Base-by-base conservation (phyloP, 73 alveolate genomes). In the Paramecium caudatum region DNA sequence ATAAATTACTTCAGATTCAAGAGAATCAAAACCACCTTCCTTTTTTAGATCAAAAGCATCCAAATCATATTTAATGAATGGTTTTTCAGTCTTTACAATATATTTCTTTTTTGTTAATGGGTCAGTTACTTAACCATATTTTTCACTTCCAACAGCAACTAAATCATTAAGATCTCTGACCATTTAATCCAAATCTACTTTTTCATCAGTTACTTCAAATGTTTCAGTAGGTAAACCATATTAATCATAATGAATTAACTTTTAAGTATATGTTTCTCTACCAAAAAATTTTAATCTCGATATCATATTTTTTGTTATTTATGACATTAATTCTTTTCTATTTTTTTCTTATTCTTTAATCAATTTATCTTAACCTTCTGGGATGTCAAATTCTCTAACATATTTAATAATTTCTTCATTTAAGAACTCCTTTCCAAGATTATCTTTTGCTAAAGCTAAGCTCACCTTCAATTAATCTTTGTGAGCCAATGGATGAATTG, bases 211-310 rank as follows among this genome's bases (percentile, higher is more conserved):
- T 17, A 74, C 39, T 41, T 74, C 88, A 41, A 74, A 74, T 39
- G 88, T 74, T 23, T 74, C 88, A 13, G 69, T 74, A 6, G 88
- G 49, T 21, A 74, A 41, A 1, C 83, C 83, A 36, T 33, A 5
- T 43, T 74, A 15, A 9, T 27, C 68, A 13, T 21, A 41, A 41
- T 32, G 25, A 4, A 45, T 23, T 37, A 39, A 30, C 43, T 43
- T 23, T 45, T 74, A 23, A 34, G 69, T 45, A 74, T 19, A 37
- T 15, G 62, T 21, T 37, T 43, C 16, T 45, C 43, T 74, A 2
- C 45, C 17, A 74, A 74, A 74, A 1, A 41, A 30, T 23, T 74
- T 74, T n/a, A 74, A 34, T 45, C 68, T 74, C 19, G 62, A 23
- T 36, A 74, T 41, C 12, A 41, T 39, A 39, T 74, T 68, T 37